These are phyloP conservation scores for Jimgerdemannia flammicorona DNA, from an alignment of 192 early-diverging fungal species.

Conservation along the genomic window DNA sequence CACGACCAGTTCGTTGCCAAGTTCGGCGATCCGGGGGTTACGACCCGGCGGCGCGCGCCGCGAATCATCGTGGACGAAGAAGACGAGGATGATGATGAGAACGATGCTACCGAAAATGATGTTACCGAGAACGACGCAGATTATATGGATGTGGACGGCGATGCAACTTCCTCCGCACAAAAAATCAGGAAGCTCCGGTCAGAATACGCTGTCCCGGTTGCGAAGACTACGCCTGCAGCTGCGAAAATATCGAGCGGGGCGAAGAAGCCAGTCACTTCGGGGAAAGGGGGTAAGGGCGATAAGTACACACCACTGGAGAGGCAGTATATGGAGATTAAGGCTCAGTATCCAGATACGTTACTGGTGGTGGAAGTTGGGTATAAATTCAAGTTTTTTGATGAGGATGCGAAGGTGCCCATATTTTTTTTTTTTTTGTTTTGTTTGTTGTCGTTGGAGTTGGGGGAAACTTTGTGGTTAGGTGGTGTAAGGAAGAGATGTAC, in stretches of 20 bases:
- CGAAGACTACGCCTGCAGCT: neutral
- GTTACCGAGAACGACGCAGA: neutral
- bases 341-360: constrained; percentile 63
- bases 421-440: no score
- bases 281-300: constrained; percentile 14
- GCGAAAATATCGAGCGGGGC: constrained; percentile 7
- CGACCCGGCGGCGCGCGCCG: neutral
- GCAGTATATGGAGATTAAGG: constrained; percentile 76
- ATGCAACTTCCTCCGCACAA: neutral
- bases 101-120: neutral
- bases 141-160: neutral
- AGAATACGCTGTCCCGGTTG: neutral
- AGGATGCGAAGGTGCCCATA: constrained; percentile 68
- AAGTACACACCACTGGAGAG: constrained; percentile 81
- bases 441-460: neutral
- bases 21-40: constrained; percentile 3
- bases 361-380: constrained; percentile 93
- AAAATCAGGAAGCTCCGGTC: neutral
- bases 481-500: no score
- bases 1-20: constrained; percentile 19
- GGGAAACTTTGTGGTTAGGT: no score
- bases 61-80: neutral
- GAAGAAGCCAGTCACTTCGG: constrained; percentile 1
- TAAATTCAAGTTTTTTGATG: constrained; percentile 88
- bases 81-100: neutral